Base-by-base conservation (phyloP, 2,329 filamentous ascomycete genomes). In the Sordariomycetes sp. region DNA sequence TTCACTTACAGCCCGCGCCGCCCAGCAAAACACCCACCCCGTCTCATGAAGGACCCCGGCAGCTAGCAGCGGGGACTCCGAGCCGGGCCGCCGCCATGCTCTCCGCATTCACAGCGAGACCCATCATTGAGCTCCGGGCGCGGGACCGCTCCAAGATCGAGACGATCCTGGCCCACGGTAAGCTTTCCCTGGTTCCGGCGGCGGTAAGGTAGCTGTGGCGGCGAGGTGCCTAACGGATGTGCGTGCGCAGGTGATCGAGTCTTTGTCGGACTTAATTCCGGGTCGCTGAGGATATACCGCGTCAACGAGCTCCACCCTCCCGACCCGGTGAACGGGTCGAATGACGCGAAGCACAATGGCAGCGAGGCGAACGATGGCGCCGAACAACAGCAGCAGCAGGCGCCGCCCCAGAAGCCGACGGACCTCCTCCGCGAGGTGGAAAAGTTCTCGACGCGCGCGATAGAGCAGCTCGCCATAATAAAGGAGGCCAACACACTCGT, bases 141-240 rank as follows among this genome's bases (percentile, higher is more conserved):
- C 86, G 89, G 72, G 92, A 97, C 82, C 96, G 95, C 77, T 95
- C 89, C 63, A 94, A 87, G 77, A 96, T 99, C 73, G 94, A 99
- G 74, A 94, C 89, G 54, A 89, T 99, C 63, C 80, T 97, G 53
- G 89, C 92, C 60, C 89, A 96, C 72, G 90, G 87, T 89, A 78
- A 59, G 71, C 61, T 57, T 53, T 52, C 57, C 52, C n/a, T 12
- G 45, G 8, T 24, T 50, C 45, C n/a, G 32, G 20, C 24, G n/a
- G n/a, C 25, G 22, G n/a, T 17, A 10, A 22, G 35, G 28, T n/a
- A 24, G 13, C 25, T 36, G 45, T 20, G 13, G 35, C 24, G 22
- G 34, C 53, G n/a, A n/a, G n/a, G n/a, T n/a, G 56, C 58, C 60
- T 61, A 53, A 62, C 54, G 17, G 55, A 48, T 52, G n/a, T n/a